Base-by-base conservation (phyloP, 202 grass and related monocot species). In the Setaria viridis region DNA sequence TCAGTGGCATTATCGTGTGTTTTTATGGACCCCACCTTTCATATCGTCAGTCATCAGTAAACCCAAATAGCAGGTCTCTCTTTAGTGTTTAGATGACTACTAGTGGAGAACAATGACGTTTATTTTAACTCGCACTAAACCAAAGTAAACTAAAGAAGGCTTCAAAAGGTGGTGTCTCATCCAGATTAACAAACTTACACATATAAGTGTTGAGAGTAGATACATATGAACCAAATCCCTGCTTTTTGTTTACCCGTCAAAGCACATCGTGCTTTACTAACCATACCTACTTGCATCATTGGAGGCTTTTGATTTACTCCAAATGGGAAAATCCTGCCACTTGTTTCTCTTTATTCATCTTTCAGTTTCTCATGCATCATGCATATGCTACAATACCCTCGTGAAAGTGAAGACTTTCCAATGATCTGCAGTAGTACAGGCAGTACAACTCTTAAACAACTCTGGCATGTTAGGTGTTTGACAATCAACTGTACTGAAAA, bases 71-170 rank as follows among this genome's bases (percentile, higher is more conserved):
- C 67, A 84, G 30, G 71, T 72, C 77, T 35, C 48, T 81, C 89
- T 87, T 84, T 90, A 76, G 45, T 53, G 70, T 81, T 77, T 62
- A 34, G 39, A 81, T 65, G 71, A 84, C 63, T 80, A 7, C 2
- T 80, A 63, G 73, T 80, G 56, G 54, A 65, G 62, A 81, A 41
- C 59, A 67, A 41, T 80, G 64, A 74, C 49, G 63, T 85, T 71
- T 59, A 9, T 55, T 54, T 33, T 88, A 76, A 80, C 41, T 74
- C 89, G 49, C 58, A 91, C 77, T 86, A 81, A 72, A 67, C 47
- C n/a, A 88, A 65, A 65, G 77, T 49, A 70, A 75, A 47, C 13
- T 72, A 85, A 80, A 85, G 9, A 80, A 84, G 69, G 62, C 56
- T 43, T 13, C 62, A 75, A 79, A 87, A 90, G 67, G 29, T 37